These are phyloP conservation scores for Telfairia occidentalis DNA, from an alignment of 331 rosid species.

Conservation along the genomic window DNA sequence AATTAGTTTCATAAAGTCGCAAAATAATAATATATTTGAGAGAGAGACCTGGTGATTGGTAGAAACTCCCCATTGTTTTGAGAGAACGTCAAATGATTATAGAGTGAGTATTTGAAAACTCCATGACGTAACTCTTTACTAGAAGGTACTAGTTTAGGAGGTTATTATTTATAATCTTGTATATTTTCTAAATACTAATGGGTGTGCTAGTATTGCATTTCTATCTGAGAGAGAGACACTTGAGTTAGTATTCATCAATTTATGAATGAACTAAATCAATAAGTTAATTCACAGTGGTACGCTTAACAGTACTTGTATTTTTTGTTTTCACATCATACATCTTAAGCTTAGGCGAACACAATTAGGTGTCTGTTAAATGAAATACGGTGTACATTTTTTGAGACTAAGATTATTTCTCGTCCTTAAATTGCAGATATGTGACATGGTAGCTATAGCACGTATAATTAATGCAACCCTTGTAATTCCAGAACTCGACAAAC, in stretches of 20 bases:
- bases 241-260: not conserved
- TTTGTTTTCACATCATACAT: not conserved
- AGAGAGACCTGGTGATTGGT: not conserved
- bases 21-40: not conserved
- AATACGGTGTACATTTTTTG: not conserved
- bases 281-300: not conserved
- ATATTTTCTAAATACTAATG: not conserved
- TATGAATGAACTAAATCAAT: not conserved
- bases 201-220: not conserved
- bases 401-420: conserved; percentile 10
- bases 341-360: not conserved
- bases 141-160: not conserved
- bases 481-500: conserved; percentile 82
- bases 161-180: not conserved
- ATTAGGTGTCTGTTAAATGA: not conserved
- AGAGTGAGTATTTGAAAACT: not conserved
- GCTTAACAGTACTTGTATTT: not conserved
- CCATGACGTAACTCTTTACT: not conserved
- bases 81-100: not conserved
- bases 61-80: not conserved
- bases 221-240: not conserved
- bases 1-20: not conserved
- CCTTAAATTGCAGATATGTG: conserved; percentile 64
- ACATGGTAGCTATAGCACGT: conserved; percentile 93
- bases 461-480: conserved; percentile 89